Base-by-base conservation (phyloP, 176 grass and related monocot genomes). In the Alloteropsis semialata region DNA sequence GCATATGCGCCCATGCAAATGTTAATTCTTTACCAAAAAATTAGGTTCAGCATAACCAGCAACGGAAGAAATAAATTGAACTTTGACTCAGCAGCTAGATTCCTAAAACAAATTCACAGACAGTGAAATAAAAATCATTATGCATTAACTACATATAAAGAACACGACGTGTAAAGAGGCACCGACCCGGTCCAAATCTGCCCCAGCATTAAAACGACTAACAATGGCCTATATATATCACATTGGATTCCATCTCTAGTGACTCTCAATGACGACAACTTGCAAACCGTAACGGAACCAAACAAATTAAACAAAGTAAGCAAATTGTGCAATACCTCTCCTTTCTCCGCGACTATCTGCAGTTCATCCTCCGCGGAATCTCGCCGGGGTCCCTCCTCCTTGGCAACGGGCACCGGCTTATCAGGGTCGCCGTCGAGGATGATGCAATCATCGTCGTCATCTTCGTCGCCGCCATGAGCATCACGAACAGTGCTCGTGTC, bases 281-380 rank as follows among this genome's bases (percentile, higher is more conserved):
- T 16, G 34, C 6, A 44, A 36, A 38, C 62, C 14, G 21, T 45
- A 90, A 50, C 42, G 42, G 55, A 51, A 72, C 0, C 14, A 8
- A 18, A 81, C 33, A 87, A 73, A 44, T 14, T 39, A 42, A 76
- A 21, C 34, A 10, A 66, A 48, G 29, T 2, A 39, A 55, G 62
- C 15, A 33, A 62, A 43, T 15, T 5, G 80, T 61, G 18, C 49
- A 56, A 19, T 88, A 97, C 95, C 90, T 93, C 76, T 56, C 95
- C 95, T 81, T 94, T 98, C 88, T 91, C 88, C 3, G 83, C 88
- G 55, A 98, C 79, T n/a, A 93, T 89, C 61, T 81, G 65, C 51
- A 98, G 22, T 18, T 98, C 95, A 84, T 93, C 92, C 0, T 88
- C 89, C 0, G 33, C 5, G 54, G 10, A 86, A 80, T 88, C 87